Evolutionary conservation across 345 rosid genomes (phyloP).

Genomic region (Lumnitzera littorea): DNA sequence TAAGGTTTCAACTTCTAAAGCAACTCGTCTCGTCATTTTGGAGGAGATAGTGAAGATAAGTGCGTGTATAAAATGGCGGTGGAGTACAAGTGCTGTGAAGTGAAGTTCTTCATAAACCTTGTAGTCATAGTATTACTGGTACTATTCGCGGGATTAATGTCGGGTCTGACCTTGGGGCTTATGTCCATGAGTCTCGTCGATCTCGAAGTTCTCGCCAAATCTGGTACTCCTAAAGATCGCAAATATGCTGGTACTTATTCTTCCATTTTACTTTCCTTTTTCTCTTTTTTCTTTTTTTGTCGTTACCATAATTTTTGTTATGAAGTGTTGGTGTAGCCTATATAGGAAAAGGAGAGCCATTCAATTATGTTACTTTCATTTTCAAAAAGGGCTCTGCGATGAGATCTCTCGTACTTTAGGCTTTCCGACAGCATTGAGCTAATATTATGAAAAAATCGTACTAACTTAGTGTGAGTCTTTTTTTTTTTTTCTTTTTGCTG

Average conservation of each 20-base stretch:
- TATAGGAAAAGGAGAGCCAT: too few species aligned
- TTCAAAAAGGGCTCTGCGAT: too few species aligned
- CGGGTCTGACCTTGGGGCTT: slow-evolving; percentile 66
- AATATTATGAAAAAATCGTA: too few species aligned
- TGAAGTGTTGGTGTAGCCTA: too few species aligned
- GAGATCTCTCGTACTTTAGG: too few species aligned
- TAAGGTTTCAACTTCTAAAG: too few species aligned
- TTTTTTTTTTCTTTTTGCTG: too few species aligned
- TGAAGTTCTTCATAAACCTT: slow-evolving; percentile 31
- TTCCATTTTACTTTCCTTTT: not conserved
- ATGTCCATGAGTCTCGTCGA: slow-evolving; percentile 73
- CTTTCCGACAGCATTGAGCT: too few species aligned
- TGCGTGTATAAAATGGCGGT: slow-evolving; percentile 25
- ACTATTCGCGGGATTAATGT: slow-evolving; percentile 60
- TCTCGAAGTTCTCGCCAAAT: slow-evolving; percentile 61
- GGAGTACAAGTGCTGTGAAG: slow-evolving; percentile 44
- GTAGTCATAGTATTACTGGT: slow-evolving; percentile 27
- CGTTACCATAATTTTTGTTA: not conserved
- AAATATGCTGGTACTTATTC: slow-evolving; percentile 37
- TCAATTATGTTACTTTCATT: too few species aligned
- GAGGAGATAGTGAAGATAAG: too few species aligned
- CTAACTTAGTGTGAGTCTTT: too few species aligned
- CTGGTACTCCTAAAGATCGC: slow-evolving; percentile 47
- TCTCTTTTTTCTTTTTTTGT: not conserved
- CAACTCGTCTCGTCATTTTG: too few species aligned